phyloP scores from a whole-genome alignment of 176 grass and related monocot species.

The Zoysia japonica region DNA sequence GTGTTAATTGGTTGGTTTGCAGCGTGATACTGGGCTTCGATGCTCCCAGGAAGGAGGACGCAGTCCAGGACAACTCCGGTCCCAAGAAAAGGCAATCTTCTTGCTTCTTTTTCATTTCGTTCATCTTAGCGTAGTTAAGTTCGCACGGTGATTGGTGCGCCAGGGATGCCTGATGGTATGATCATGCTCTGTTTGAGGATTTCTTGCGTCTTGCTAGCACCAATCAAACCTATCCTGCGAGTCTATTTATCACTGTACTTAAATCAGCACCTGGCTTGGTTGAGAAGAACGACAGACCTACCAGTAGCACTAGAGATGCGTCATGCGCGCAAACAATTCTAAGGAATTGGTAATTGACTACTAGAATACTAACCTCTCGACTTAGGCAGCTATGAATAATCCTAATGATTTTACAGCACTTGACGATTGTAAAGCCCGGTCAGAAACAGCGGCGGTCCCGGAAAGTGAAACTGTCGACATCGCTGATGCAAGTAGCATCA shows the following conservation, averaged over 20 bases:
- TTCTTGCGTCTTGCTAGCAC: not conserved
- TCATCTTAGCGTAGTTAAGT: not conserved
- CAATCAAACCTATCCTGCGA: not conserved
- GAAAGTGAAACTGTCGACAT: not conserved
- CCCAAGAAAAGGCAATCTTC: slow-evolving; percentile 67
- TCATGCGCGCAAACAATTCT: not conserved
- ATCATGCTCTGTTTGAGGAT: not conserved
- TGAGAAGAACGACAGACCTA: not conserved
- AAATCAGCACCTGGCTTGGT: not conserved
- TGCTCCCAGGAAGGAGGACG: slow-evolving; percentile 56
- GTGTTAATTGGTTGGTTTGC: slow-evolving; percentile 21
- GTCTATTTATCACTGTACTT: not conserved
- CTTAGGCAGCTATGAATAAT: not conserved
- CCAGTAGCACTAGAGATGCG: not conserved
- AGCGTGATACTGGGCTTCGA: slow-evolving; percentile 85
- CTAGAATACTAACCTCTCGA: not conserved
- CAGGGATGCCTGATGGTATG: not conserved
- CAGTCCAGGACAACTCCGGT: slow-evolving; percentile 47
- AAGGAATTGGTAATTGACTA: not conserved
- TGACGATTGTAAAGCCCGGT: not conserved
- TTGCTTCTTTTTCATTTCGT: not conserved
- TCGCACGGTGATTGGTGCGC: not conserved
- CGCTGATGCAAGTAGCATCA: not conserved
- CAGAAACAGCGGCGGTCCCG: not conserved
- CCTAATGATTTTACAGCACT: not conserved